Evolutionary conservation across 2,329 filamentous ascomycete species (phyloP).

Genomic region (Aspergillus hortae): DNA sequence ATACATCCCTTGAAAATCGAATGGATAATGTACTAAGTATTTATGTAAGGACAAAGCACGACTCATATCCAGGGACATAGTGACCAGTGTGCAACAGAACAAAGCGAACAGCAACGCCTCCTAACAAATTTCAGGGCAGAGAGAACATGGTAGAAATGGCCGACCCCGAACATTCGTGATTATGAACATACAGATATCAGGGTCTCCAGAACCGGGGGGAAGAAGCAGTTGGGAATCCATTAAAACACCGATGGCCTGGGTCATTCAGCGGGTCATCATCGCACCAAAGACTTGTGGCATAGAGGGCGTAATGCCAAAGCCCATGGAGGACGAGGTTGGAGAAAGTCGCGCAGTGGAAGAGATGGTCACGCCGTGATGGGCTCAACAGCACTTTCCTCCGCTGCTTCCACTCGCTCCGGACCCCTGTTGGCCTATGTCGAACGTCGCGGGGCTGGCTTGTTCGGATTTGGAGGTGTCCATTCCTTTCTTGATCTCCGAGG

Average conservation of each 20-base stretch:
- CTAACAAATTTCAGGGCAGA: slow-evolving; percentile 11
- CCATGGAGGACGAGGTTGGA: no score
- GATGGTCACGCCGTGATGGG: no score
- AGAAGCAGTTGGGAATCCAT: background rate
- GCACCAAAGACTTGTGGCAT: no score
- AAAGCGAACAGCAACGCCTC: slow-evolving; percentile 14
- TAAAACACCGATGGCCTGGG: background rate
- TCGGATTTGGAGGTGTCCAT: slow-evolving; percentile 87
- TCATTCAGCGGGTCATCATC: no score
- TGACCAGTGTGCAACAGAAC: slow-evolving; percentile 5
- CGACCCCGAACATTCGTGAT: background rate
- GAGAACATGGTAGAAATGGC: slow-evolving; percentile 10
- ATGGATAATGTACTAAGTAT: background rate
- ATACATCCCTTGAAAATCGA: background rate
- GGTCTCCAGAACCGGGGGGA: background rate
- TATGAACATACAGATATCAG: slow-evolving; percentile 11
- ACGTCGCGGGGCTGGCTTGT: slow-evolving; percentile 55
- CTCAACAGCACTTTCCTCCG: slow-evolving; percentile 74
- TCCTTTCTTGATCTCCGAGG: slow-evolving; percentile 97
- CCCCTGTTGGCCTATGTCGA: slow-evolving; percentile 66
- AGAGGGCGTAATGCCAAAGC: no score
- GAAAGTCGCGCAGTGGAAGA: no score
- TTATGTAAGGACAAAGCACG: background rate
- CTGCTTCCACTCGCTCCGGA: slow-evolving; percentile 48
- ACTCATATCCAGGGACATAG: slow-evolving; percentile 3